Base-by-base conservation (phyloP, 1,284 basidiomycete genomes). In the Termitomyces sp. region DNA sequence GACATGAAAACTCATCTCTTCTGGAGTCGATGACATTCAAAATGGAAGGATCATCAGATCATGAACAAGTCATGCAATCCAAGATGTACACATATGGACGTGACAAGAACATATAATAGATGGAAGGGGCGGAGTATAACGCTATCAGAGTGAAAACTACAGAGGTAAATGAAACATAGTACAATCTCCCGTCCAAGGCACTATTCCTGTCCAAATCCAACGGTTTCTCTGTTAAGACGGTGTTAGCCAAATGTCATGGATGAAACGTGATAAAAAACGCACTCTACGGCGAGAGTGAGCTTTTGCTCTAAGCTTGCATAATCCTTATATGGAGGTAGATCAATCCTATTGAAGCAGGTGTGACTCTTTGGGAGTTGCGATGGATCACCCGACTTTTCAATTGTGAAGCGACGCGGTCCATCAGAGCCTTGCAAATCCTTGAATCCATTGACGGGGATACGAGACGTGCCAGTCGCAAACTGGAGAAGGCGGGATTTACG, bases 381-480 rank as follows among this genome's bases (percentile, higher is more conserved):
- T 19, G 90, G 84, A 65, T 94, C 90, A 26, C 91, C 91, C 31
- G 86, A 88, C 72, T 93, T 94, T 70, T 94, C 92, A 61, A 94
- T 93, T 2, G 92, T 94, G 69, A 94, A 94, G 53, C 91, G 77
- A 56, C 92, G 77, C 5, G 94, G 94, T 7, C 93, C 94, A 68
- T 97, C 94, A 2, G 90, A 92, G 17, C 94, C 94, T 72, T 96
- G 94, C 10, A 97, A 73, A 65, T 97, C 94, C 71, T 95, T 95
- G 81, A 96, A 96, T 0, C 92, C 93, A 65, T 94, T 94, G 64
- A 84, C 94, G 5, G 94, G 94, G 64, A 97, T 94, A 61, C 94
- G 82, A 24, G 89, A 92, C 2, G 94, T 96, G 28, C 94, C 94
- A 6, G 94, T 96, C 2, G 92, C 91, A 68, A 97, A 96, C 70